Percentiles rank a stretch among this genome's conserved stretches.
phyloP scores from a whole-genome alignment of 768 basidiomycete species.

The Rhizopogon salebrosus region DNA sequence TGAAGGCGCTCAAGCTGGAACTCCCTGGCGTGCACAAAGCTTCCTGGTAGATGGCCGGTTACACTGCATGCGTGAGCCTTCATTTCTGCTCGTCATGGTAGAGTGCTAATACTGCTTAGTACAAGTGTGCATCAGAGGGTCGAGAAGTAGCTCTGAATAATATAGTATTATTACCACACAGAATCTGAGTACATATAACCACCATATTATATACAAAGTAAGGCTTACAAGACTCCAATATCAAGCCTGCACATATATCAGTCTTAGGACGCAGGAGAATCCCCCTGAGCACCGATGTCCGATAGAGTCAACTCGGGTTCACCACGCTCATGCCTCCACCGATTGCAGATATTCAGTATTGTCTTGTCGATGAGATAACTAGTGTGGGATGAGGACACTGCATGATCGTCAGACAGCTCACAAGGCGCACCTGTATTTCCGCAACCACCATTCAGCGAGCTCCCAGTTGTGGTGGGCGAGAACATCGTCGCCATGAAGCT shows the following conservation, averaged over 20 bases:
- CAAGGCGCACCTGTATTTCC: constrained; percentile 62
- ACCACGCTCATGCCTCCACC: constrained; percentile 85
- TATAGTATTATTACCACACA: background rate
- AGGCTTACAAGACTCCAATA: background rate
- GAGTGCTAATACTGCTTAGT: background rate
- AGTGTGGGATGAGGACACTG: constrained; percentile 2
- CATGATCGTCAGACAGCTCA: background rate
- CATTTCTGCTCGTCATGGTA: background rate
- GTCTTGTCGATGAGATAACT: constrained; percentile 78
- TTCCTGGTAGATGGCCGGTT: constrained; percentile 59
- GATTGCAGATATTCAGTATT: constrained; percentile 68
- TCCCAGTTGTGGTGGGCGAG: constrained; percentile 92
- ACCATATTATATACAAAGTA: background rate
- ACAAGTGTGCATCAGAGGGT: background rate
- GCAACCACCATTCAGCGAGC: constrained; percentile 75
- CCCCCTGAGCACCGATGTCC: constrained; percentile 41
- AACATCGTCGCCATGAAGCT: constrained; percentile 87
- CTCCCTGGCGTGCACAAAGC: constrained; percentile 87
- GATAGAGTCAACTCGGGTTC: constrained; percentile 61
- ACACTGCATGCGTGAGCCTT: background rate
- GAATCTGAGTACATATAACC: background rate
- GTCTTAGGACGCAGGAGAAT: constrained; percentile 20
- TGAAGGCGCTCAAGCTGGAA: constrained; percentile 77
- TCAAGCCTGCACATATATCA: background rate
- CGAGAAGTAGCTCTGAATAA: background rate